phyloP scores from a whole-genome alignment of 768 basidiomycete species.

The Artomyces pyxidatus region DNA sequence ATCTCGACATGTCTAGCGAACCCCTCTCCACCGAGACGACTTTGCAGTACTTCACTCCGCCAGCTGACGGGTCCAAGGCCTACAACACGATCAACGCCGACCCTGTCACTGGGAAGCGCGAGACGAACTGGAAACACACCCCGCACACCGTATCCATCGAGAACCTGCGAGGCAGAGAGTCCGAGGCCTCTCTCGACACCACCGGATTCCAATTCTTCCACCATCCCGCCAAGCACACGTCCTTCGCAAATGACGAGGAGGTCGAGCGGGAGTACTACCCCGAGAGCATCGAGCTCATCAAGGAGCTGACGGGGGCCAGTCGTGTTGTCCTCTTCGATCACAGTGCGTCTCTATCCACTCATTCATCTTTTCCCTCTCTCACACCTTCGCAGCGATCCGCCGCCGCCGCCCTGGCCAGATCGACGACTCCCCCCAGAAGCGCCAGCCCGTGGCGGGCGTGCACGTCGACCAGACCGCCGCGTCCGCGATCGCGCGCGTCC shows the following conservation, averaged over 20 bases:
- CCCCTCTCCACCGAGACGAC: conserved; percentile 8
- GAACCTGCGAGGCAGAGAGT: conserved; percentile 46
- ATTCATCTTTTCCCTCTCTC: background rate
- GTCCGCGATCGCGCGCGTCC: conserved; percentile 34
- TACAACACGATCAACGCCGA: conserved; percentile 20
- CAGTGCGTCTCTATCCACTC: conserved; percentile 34
- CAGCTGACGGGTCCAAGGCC: conserved; percentile 23
- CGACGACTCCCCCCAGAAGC: conserved; percentile 30
- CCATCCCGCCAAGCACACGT: conserved; percentile 33
- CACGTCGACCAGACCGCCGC: conserved; percentile 40
- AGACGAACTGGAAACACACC: conserved; percentile 29
- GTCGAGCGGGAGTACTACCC: conserved; percentile 51
- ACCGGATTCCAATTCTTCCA: conserved; percentile 42
- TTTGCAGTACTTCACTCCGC: conserved; percentile 18
- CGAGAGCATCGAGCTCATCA: conserved; percentile 50
- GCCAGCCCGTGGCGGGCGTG: conserved; percentile 34
- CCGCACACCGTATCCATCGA: conserved; percentile 33
- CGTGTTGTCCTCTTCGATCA: conserved; percentile 59
- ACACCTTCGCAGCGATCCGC: conserved; percentile 30
- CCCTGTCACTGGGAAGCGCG: conserved; percentile 22
- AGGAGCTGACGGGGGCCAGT: conserved; percentile 51
- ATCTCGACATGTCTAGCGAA: conserved; percentile 2
- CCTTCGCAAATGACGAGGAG: conserved; percentile 44
- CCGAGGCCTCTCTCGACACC: conserved; percentile 35
- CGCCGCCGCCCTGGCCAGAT: conserved; percentile 29